Evolutionary conservation across 2,329 filamentous ascomycete species (phyloP).

Genomic region (Diatrype stigma): DNA sequence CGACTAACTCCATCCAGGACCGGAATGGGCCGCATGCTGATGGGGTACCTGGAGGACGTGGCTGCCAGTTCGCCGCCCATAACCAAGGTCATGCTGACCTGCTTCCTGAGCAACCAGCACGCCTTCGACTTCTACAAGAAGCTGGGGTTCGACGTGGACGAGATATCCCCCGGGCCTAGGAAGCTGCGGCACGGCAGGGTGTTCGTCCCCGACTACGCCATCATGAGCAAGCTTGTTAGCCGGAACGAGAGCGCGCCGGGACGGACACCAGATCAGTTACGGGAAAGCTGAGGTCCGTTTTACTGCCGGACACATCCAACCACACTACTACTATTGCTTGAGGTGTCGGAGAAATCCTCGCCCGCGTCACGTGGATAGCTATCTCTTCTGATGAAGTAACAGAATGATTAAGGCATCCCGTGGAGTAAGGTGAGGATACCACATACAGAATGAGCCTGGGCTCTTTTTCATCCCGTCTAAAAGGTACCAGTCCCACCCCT

Average conservation of each 20-base stretch:
- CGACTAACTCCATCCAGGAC: conserved; percentile 37
- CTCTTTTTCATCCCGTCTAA: too few species aligned
- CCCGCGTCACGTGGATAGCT: too few species aligned
- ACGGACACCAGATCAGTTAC: too few species aligned
- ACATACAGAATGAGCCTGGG: too few species aligned
- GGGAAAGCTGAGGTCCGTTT: too few species aligned
- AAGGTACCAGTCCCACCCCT: too few species aligned
- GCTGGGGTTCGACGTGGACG: conserved; percentile 54
- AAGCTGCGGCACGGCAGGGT: conserved; percentile 51
- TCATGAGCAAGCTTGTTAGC: conserved; percentile 48
- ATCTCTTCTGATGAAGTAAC: too few species aligned
- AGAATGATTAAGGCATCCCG: too few species aligned
- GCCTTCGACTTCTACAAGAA: conserved; percentile 59
- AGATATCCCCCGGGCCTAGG: conserved; percentile 49
- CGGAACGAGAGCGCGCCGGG: conserved; percentile 1
- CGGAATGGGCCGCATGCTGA: conserved; percentile 58
- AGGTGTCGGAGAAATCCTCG: too few species aligned
- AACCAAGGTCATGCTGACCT: conserved; percentile 69
- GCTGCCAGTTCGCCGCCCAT: conserved; percentile 51
- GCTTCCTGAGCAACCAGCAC: conserved; percentile 58
- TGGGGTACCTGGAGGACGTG: conserved; percentile 50
- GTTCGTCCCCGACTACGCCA: conserved; percentile 54
- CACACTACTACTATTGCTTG: too few species aligned
- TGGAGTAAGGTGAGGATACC: too few species aligned
- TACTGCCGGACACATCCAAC: too few species aligned